Conservation (phyloP, 768 basidiomycete genomes). For the Tulasnella sp. region DNA sequence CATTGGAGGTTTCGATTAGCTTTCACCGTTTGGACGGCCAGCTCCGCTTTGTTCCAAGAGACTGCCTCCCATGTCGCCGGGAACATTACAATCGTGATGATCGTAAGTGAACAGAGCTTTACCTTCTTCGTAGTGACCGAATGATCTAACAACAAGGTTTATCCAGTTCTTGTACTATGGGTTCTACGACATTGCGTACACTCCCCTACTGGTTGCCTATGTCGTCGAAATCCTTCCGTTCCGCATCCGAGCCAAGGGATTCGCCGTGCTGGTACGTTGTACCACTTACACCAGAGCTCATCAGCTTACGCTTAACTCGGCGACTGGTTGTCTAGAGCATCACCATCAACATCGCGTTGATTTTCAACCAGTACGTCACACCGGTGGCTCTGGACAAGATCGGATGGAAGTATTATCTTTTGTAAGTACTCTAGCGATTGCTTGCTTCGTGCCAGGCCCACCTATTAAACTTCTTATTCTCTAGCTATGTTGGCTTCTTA, state of each 20-base stretch:
- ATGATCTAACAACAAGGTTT: background rate
- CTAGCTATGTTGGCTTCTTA: constrained; percentile 10
- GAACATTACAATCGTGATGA: constrained; percentile 22
- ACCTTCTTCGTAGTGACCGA: background rate
- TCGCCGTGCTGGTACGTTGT: constrained; percentile 45
- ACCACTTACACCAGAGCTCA: background rate
- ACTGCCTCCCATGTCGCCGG: background rate
- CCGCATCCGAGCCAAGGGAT: constrained; percentile 73
- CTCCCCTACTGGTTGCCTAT: constrained; percentile 77
- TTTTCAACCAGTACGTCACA: constrained; percentile 86
- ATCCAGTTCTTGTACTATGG: constrained; percentile 10
- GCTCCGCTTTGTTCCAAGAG: constrained; percentile 28
- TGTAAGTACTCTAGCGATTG: constrained; percentile 25
- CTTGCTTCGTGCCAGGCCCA: background rate
- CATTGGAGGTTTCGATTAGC: constrained; percentile 23
- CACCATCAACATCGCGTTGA: constrained; percentile 60
- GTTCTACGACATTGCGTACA: constrained; percentile 33
- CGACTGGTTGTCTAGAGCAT: constrained; percentile 33
- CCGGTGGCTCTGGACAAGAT: constrained; percentile 57
- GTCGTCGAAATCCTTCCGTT: constrained; percentile 82
- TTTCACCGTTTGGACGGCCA: constrained; percentile 46
- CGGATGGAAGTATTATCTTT: constrained; percentile 63
- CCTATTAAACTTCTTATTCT: background rate
- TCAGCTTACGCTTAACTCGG: background rate
- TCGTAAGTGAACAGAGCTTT: constrained; percentile 23